phyloP scores from a whole-genome alignment of 129 eudicot genomes.

The Calendula officinalis region DNA sequence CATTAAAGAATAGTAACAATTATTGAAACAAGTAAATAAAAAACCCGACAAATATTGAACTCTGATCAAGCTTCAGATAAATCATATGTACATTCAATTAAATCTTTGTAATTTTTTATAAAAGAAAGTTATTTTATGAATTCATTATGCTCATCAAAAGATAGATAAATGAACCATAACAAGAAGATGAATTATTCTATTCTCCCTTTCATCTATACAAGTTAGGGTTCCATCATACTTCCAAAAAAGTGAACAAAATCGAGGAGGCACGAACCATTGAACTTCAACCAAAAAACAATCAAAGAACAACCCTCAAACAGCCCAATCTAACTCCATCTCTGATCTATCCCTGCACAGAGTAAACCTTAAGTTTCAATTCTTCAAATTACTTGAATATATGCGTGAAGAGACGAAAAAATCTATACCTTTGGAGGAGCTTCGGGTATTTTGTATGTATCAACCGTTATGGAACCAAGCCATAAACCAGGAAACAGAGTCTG shows the following conservation, averaged over 20 bases:
- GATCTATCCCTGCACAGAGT: slow-evolving; percentile 8
- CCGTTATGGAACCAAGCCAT: slow-evolving; percentile 50
- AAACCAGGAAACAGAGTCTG: slow-evolving; percentile 59
- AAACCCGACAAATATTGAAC: no score
- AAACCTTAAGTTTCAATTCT: neutral
- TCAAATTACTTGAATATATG: neutral
- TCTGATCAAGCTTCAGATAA: no score
- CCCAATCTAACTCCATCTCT: neutral
- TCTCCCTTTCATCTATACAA: slow-evolving; percentile 33
- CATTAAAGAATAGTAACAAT: no score
- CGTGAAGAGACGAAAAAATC: no score
- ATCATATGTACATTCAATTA: no score
- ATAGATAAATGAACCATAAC: slow-evolving; percentile 27
- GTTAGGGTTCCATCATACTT: slow-evolving; percentile 34
- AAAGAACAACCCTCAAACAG: slow-evolving; percentile 21
- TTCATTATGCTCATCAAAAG: slow-evolving; percentile 1
- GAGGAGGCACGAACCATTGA: slow-evolving; percentile 5
- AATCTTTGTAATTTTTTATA: no score
- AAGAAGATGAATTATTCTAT: slow-evolving; percentile 30
- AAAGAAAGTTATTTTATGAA: no score
- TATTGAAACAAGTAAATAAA: no score
- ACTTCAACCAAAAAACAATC: slow-evolving; percentile 23
- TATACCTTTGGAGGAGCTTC: slow-evolving; percentile 47
- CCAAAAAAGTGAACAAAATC: slow-evolving; percentile 4
- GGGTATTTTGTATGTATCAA: slow-evolving; percentile 55